These are phyloP conservation scores for Penicillium brasilianum DNA, from an alignment of 2,329 filamentous ascomycete species.

Conservation along the genomic window DNA sequence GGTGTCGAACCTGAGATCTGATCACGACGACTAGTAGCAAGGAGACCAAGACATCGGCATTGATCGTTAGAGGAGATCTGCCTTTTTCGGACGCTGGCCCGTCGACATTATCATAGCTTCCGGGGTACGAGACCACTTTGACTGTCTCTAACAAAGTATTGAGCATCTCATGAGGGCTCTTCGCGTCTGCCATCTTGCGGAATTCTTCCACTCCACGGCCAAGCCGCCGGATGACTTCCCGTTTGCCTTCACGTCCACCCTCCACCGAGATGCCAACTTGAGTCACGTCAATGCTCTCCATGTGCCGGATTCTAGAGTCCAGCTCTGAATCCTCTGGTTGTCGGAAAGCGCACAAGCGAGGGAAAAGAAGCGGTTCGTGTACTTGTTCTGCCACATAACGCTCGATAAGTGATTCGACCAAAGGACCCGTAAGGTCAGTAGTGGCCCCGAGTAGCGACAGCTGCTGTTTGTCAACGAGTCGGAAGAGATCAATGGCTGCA, in stretches of 20 bases:
- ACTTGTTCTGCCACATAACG: slow-evolving; percentile 92
- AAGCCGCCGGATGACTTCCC: slow-evolving; percentile 77
- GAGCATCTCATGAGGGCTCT: slow-evolving; percentile 88
- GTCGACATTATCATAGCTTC: slow-evolving; percentile 47
- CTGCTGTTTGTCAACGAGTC: slow-evolving; percentile 93
- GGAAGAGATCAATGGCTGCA: slow-evolving; percentile 91
- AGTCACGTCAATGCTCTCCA: slow-evolving; percentile 91
- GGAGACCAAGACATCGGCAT: slow-evolving; percentile 92
- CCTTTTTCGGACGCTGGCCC: slow-evolving; percentile 57
- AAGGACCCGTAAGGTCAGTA: slow-evolving; percentile 87
- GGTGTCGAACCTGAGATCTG: slow-evolving; percentile 80
- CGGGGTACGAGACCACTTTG: slow-evolving; percentile 77
- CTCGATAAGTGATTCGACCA: slow-evolving; percentile 93
- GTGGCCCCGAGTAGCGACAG: slow-evolving; percentile 88
- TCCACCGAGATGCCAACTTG: slow-evolving; percentile 90
- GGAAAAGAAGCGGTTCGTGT: slow-evolving; percentile 82
- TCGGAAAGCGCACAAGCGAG: slow-evolving; percentile 76
- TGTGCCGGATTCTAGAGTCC: slow-evolving; percentile 87
- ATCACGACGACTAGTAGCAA: slow-evolving; percentile 91
- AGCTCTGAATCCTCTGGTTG: slow-evolving; percentile 83
- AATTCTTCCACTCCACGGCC: slow-evolving; percentile 85
- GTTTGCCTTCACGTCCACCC: slow-evolving; percentile 76
- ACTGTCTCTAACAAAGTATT: slow-evolving; percentile 78
- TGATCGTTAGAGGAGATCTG: slow-evolving; percentile 65
- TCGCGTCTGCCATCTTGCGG: slow-evolving; percentile 77